Conservation (phyloP, 2,329 filamentous ascomycete genomes). For the Gliomastix tumulicola region DNA sequence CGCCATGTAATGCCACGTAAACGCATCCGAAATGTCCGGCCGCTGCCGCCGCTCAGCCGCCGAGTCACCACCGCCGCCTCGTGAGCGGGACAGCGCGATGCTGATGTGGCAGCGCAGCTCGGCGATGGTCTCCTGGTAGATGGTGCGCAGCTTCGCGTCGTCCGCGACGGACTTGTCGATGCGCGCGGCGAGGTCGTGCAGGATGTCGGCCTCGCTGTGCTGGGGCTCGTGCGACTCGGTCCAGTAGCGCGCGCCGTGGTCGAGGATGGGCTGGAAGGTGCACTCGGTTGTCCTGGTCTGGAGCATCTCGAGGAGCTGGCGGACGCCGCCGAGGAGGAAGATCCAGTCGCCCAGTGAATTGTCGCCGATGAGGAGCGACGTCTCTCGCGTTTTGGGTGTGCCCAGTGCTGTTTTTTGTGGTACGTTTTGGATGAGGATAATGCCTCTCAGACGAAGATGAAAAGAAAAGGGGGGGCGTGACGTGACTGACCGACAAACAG, state of each 20-base stretch:
- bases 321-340: slow-evolving; percentile 10
- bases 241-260: slow-evolving; percentile 14
- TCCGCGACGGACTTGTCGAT: no score
- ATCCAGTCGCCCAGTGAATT: slow-evolving; percentile 9
- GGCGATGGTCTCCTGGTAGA: slow-evolving; percentile 11
- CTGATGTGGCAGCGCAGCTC: slow-evolving; percentile 10
- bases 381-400: no score
- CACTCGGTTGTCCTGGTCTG: slow-evolving; percentile 8
- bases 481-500: slow-evolving; percentile 18
- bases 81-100: slow-evolving; percentile 1
- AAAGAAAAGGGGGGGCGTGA: no score
- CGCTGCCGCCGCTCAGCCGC: slow-evolving; percentile 18
- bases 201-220: no score
- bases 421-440: no score
- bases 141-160: slow-evolving; percentile 9
- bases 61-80: background rate
- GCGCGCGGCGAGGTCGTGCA: no score
- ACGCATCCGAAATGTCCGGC: slow-evolving; percentile 29
- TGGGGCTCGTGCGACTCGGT: slow-evolving; percentile 4
- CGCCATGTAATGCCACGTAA: slow-evolving; percentile 28
- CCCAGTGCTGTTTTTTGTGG: no score
- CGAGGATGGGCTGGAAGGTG: slow-evolving; percentile 9
- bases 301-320: slow-evolving; percentile 14
- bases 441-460: no score
- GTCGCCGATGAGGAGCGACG: slow-evolving; percentile 1